Percentiles rank a stretch among this genome's conserved stretches.
Conservation (phyloP, 306 rosid species). For the Luffa aegyptiaca region DNA sequence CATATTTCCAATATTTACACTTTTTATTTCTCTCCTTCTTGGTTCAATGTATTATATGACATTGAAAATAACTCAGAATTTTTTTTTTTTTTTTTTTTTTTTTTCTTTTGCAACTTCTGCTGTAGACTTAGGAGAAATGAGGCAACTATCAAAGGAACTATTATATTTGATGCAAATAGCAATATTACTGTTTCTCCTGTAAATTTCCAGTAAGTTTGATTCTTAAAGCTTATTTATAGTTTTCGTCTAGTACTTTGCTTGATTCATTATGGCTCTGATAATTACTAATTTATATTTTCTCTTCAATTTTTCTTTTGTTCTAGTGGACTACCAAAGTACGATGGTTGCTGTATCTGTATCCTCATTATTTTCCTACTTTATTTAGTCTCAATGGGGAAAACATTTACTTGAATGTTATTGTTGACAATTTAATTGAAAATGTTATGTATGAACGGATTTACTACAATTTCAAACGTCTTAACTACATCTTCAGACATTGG, state of each 20-base stretch:
- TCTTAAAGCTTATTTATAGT: conserved; percentile 7
- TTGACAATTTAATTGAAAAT: neutral
- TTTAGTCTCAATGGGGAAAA: neutral
- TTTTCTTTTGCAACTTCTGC: conserved; percentile 8
- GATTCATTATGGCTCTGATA: conserved; percentile 3
- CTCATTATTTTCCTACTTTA: conserved; percentile 16
- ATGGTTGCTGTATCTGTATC: conserved; percentile 98
- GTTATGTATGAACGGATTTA: neutral
- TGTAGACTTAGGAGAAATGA: conserved; percentile 85
- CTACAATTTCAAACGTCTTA: conserved; percentile 24
- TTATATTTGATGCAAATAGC: conserved; percentile 83
- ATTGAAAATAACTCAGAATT: neutral
- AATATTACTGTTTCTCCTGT: conserved; percentile 87
- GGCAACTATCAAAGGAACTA: conserved; percentile 68
- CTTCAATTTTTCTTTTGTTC: conserved; percentile 9
- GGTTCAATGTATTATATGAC: neutral
- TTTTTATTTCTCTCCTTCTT: neutral
- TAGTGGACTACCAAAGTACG: conserved; percentile 89
- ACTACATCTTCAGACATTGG: conserved; percentile 63
- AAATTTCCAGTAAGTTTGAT: conserved; percentile 73
- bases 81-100: neutral
- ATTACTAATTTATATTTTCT: conserved; percentile 15
- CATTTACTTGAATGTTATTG: neutral
- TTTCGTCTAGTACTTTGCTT: neutral
- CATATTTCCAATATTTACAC: conserved; percentile 9